These are phyloP conservation scores for Scleromitrula shiraiana DNA, from an alignment of 2,329 filamentous ascomycete species.

Conservation along the genomic window DNA sequence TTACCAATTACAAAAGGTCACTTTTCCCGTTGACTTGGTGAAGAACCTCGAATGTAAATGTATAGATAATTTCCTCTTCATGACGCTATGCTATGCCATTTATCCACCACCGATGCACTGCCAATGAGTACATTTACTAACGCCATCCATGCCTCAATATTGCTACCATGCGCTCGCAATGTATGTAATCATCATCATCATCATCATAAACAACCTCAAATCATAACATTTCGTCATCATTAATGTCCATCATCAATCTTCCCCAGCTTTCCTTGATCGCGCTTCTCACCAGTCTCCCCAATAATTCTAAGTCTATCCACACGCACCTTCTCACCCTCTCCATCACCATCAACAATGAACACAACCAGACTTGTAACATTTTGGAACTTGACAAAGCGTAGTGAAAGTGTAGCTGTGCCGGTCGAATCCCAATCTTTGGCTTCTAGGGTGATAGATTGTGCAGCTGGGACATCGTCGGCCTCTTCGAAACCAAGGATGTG, in stretches of 20 bases:
- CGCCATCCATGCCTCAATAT: conserved; percentile 17
- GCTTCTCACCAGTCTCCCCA: conserved; percentile 85
- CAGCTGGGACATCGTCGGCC: conserved; percentile 75
- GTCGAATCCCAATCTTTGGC: conserved; percentile 75
- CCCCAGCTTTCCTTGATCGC: conserved; percentile 88
- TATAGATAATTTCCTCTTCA: background rate
- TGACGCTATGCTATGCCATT: background rate
- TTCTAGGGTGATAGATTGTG: conserved; percentile 69
- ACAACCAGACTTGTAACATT: conserved; percentile 79
- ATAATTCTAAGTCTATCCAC: conserved; percentile 73
- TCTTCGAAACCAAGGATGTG: conserved; percentile 94
- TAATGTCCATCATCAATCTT: conserved; percentile 76
- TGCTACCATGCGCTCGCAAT: conserved; percentile 8
- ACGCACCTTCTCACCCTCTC: conserved; percentile 75
- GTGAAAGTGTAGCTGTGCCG: conserved; percentile 60
- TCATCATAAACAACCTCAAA: conserved; percentile 9
- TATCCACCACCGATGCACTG: background rate
- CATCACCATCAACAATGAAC: conserved; percentile 82
- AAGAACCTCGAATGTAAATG: background rate
- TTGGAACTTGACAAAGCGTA: conserved; percentile 97
- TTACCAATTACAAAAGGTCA: conserved; percentile 10
- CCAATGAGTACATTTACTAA: conserved; percentile 12
- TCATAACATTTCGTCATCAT: conserved; percentile 30
- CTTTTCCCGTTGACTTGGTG: background rate
- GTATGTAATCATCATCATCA: background rate